These are phyloP conservation scores for Aspergillus latus DNA, from an alignment of 2,329 filamentous ascomycete species.

Conservation along the genomic window DNA sequence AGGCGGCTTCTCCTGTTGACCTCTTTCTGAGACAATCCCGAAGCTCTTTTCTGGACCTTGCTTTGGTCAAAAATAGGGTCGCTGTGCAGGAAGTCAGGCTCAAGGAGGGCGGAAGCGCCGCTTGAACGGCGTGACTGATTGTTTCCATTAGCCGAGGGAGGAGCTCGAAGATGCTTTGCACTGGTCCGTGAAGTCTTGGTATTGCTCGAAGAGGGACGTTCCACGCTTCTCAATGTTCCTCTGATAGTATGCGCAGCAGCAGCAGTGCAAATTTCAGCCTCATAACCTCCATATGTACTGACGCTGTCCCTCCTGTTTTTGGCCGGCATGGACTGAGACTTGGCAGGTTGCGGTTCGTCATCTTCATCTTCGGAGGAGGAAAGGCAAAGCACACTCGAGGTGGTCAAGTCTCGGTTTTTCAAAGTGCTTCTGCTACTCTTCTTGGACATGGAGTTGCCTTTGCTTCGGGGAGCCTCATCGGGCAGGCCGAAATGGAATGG, in stretches of 20 bases:
- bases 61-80: constrained; percentile 28
- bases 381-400: constrained; percentile 49
- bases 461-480: constrained; percentile 20
- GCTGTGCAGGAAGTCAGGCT: constrained; percentile 29
- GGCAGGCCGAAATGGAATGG: constrained; percentile 20
- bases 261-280: constrained; percentile 46
- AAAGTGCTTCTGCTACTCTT: constrained; percentile 42
- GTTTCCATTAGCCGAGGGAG: constrained; percentile 26
- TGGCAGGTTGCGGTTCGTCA: constrained; percentile 32
- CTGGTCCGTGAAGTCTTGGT: constrained; percentile 27
- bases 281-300: constrained; percentile 39
- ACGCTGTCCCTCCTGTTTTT: constrained; percentile 40
- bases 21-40: constrained; percentile 27
- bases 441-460: constrained; percentile 29
- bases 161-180: constrained; percentile 22
- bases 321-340: constrained; percentile 14
- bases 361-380: constrained; percentile 52
- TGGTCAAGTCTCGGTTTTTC: constrained; percentile 42
- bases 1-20: constrained; percentile 46
- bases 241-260: constrained; percentile 37
- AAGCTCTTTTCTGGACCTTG: constrained; percentile 12
- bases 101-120: constrained; percentile 36
- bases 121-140: constrained; percentile 32
- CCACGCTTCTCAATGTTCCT: constrained; percentile 30
- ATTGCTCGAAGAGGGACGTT: constrained; percentile 28